These are phyloP conservation scores for Fusarium cyanostomum DNA, from an alignment of 2,329 filamentous ascomycete species.

Conservation along the genomic window DNA sequence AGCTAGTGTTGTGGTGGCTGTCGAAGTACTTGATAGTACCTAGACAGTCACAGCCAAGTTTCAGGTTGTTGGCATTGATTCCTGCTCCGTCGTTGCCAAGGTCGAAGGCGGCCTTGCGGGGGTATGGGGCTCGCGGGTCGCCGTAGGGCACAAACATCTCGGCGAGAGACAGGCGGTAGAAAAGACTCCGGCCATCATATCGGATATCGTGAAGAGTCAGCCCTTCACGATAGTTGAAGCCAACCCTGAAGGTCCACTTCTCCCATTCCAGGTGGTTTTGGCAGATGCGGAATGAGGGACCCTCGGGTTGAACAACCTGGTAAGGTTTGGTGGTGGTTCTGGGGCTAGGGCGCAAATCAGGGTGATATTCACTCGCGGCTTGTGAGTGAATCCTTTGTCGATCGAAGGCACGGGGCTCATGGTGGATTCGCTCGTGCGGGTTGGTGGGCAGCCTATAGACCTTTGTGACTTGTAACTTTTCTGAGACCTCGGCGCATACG, in stretches of 20 bases:
- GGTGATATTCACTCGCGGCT: constrained; percentile 55
- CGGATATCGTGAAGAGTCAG: constrained; percentile 73
- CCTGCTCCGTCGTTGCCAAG: constrained; percentile 74
- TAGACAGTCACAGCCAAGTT: constrained; percentile 68
- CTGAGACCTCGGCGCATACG: constrained; percentile 60
- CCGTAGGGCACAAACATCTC: constrained; percentile 76
- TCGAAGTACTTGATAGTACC: constrained; percentile 61
- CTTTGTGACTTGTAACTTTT: constrained; percentile 55
- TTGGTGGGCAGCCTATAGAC: constrained; percentile 55
- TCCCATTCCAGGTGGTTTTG: constrained; percentile 61
- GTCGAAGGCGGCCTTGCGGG: constrained; percentile 75
- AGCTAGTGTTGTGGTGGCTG: constrained; percentile 45
- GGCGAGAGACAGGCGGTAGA: constrained; percentile 70
- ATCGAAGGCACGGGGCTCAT: constrained; percentile 50
- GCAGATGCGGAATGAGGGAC: constrained; percentile 53
- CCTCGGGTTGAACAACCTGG: constrained; percentile 45
- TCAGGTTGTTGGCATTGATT: constrained; percentile 71
- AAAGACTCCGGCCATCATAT: constrained; percentile 70
- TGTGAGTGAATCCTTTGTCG: constrained; percentile 51
- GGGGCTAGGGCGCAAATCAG: constrained; percentile 37
- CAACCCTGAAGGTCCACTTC: constrained; percentile 73
- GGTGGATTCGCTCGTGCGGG: constrained; percentile 46
- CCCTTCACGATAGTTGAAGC: constrained; percentile 75
- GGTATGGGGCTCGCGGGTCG: constrained; percentile 60
- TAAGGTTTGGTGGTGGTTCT: constrained; percentile 46